Evolutionary conservation across 176 grass and related monocot species (phyloP).

Genomic region (Oryza punctata): DNA sequence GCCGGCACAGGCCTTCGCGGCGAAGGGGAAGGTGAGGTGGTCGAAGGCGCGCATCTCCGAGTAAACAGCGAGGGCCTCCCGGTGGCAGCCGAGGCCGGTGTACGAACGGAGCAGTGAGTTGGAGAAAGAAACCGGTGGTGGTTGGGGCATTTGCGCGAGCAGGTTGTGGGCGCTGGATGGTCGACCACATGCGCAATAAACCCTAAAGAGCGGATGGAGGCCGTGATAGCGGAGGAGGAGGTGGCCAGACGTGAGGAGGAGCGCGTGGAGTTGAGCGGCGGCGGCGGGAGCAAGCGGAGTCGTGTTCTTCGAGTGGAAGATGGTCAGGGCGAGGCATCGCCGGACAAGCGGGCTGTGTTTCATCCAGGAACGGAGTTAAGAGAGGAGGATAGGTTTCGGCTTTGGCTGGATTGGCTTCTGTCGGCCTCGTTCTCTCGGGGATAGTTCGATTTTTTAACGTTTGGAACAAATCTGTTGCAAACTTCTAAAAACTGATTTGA

Average conservation of each 20-base stretch:
- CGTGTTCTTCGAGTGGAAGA: slow-evolving; percentile 42
- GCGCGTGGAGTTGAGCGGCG: slow-evolving; percentile 44
- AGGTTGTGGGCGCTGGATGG: slow-evolving; percentile 44
- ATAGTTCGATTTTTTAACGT: neutral
- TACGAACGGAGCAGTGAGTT: slow-evolving; percentile 67
- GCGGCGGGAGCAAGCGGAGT: slow-evolving; percentile 31
- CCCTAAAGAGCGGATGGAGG: slow-evolving; percentile 16
- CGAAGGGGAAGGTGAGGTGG: slow-evolving; percentile 70
- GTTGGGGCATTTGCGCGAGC: slow-evolving; percentile 51
- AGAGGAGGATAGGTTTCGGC: neutral
- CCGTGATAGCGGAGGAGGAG: slow-evolving; percentile 32
- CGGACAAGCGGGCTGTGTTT: slow-evolving; percentile 9
- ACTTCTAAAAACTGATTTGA: neutral
- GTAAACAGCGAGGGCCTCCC: slow-evolving; percentile 52
- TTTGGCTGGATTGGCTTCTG: neutral
- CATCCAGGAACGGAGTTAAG: slow-evolving; percentile 11
- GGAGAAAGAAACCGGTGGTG: slow-evolving; percentile 18
- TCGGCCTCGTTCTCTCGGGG: neutral
- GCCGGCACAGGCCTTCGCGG: slow-evolving; percentile 57
- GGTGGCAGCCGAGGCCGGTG: slow-evolving; percentile 29
- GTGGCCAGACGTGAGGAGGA: slow-evolving; percentile 54
- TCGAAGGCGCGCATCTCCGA: slow-evolving; percentile 54
- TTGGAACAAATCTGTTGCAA: too few relatives aligned
- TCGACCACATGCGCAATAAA: slow-evolving; percentile 24
- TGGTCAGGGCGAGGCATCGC: slow-evolving; percentile 49